phyloP scores from a whole-genome alignment of 306 rosid species.

The Dalbergia cochinchinensis region DNA sequence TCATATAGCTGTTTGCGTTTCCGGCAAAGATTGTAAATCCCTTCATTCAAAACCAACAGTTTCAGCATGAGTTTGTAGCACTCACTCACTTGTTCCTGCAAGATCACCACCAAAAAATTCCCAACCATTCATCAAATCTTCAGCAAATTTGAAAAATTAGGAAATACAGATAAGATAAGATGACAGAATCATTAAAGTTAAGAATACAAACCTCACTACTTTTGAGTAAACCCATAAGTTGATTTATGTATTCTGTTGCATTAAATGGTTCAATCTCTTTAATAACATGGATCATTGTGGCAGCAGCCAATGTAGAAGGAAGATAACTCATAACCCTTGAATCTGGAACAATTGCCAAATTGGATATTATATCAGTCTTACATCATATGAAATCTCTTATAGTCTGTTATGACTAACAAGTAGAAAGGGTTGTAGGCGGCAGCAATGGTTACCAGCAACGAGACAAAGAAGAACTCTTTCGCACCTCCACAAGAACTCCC shows the following conservation, averaged over 20 bases:
- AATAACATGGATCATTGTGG: constrained; percentile 70
- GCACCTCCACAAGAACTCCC: constrained; percentile 69
- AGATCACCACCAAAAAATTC: constrained; percentile 29
- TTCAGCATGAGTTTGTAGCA: constrained; percentile 69
- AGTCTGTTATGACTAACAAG: background rate
- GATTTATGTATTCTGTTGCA: constrained; percentile 59
- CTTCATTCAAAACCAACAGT: constrained; percentile 43
- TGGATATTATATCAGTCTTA: background rate
- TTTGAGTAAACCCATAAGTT: constrained; percentile 62
- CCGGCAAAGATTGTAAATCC: constrained; percentile 40
- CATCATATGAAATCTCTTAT: background rate
- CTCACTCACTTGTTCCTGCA: constrained; percentile 67
- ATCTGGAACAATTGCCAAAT: constrained; percentile 53
- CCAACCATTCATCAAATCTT: constrained; percentile 3
- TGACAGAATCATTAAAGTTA: constrained; percentile 13
- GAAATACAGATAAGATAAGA: background rate
- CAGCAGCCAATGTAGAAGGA: constrained; percentile 81
- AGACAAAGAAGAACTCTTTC: constrained; percentile 68
- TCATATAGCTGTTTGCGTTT: constrained; percentile 59
- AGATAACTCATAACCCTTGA: constrained; percentile 61
- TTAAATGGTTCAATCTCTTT: constrained; percentile 65
- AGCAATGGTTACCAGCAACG: constrained; percentile 62
- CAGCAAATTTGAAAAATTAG: constrained; percentile 28
- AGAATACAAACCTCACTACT: constrained; percentile 63
- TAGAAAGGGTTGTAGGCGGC: background rate